phyloP scores from a whole-genome alignment of 176 grass and related monocot species.

The Carex myosuroides region DNA sequence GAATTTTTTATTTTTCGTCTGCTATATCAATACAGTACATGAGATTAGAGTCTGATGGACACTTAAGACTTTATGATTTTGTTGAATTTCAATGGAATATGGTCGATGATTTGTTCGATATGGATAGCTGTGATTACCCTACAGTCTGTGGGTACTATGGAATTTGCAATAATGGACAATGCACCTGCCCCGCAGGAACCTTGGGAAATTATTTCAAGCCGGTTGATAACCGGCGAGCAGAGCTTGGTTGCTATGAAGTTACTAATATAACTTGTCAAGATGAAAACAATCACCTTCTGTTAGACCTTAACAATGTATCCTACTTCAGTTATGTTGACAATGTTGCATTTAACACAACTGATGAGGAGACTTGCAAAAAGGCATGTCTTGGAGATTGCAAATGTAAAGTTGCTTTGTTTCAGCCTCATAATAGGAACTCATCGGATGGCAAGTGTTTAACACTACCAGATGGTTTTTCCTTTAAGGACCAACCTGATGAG shows the following conservation, averaged over 20 bases:
- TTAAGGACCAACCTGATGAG: neutral
- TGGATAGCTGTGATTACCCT: constrained; percentile 7
- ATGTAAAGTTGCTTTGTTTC: constrained; percentile 46
- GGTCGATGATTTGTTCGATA: neutral
- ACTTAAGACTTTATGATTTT: neutral
- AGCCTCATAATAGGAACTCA: neutral
- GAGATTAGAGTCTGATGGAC: constrained; percentile 1
- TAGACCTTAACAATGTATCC: neutral
- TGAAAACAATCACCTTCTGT: constrained; percentile 7
- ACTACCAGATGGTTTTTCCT: constrained; percentile 23
- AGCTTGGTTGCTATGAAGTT: constrained; percentile 4
- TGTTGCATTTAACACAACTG: neutral
- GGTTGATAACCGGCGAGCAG: neutral
- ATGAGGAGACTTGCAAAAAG: constrained; percentile 34
- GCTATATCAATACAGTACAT: constrained; percentile 7
- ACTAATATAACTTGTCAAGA: constrained; percentile 23
- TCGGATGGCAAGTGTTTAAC: constrained; percentile 18
- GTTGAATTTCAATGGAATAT: neutral
- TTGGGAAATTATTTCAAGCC: neutral
- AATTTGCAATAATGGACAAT: neutral
- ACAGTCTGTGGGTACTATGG: constrained; percentile 16
- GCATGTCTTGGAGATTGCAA: constrained; percentile 34
- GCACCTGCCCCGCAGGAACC: neutral
- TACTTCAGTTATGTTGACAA: neutral
- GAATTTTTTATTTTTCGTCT: no score